Conservation (phyloP, 192 early-diverging fungal genomes). For the Coemansia sp. region DNA sequence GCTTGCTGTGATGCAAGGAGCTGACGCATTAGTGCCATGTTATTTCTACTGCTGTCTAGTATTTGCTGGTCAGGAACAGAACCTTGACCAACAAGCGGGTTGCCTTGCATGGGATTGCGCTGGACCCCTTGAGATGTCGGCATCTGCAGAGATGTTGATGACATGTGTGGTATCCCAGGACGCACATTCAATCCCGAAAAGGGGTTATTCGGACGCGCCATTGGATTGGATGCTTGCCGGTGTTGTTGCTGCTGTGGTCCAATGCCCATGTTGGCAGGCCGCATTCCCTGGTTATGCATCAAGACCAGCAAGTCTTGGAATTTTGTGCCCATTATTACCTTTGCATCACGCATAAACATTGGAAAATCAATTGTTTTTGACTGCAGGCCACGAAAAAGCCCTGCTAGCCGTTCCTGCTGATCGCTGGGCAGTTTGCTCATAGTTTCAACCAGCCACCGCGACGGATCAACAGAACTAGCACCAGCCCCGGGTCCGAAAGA, state of each 20-base stretch:
- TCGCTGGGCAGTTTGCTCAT: slow-evolving; percentile 47
- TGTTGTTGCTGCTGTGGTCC: slow-evolving; percentile 13
- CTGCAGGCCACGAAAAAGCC: slow-evolving; percentile 45
- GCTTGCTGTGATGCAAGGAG: slow-evolving; percentile 16
- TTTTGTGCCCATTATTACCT: slow-evolving; percentile 45
- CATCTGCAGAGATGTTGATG: slow-evolving; percentile 12
- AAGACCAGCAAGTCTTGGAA: slow-evolving; percentile 42
- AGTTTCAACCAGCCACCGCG: slow-evolving; percentile 39
- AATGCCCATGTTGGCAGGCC: background rate
- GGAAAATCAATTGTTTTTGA: slow-evolving; percentile 34
- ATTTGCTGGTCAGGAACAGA: background rate
- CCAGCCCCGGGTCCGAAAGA: slow-evolving; percentile 14
- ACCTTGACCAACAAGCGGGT: background rate
- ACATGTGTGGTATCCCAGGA: slow-evolving; percentile 16
- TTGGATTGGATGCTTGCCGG: slow-evolving; percentile 4
- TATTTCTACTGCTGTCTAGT: slow-evolving; percentile 14
- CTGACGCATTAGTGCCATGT: slow-evolving; percentile 23
- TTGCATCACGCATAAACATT: slow-evolving; percentile 39
- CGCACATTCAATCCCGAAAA: slow-evolving; percentile 6
- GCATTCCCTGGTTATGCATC: slow-evolving; percentile 37
- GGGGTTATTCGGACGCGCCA: slow-evolving; percentile 14
- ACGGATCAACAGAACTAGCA: slow-evolving; percentile 19
- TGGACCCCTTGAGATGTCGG: slow-evolving; percentile 3
- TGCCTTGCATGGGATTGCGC: background rate
- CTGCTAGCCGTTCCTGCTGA: slow-evolving; percentile 42